Evolutionary conservation across 208 protist genomes (phyloP).

Genomic region (Trypanosoma mega): DNA sequence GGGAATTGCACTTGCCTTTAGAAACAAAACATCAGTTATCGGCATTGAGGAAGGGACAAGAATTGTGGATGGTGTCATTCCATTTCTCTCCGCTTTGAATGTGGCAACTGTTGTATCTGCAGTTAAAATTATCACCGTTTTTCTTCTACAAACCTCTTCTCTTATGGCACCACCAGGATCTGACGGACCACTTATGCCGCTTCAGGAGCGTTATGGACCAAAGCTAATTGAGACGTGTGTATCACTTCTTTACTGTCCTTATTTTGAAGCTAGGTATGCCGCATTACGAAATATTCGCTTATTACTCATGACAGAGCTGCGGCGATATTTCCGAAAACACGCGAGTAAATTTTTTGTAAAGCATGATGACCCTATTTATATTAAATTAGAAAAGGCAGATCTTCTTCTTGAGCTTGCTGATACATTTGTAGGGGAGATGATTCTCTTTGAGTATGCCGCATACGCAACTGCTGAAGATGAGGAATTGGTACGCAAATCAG

Average conservation of each 20-base stretch:
- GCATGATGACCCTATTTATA: conserved; percentile 99
- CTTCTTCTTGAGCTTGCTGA: conserved; percentile 95
- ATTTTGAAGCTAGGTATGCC: conserved; percentile 97
- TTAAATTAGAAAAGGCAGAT: conserved; percentile 99
- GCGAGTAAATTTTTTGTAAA: conserved; percentile 97
- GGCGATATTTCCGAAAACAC: conserved; percentile 61
- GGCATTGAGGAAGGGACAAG: conserved; percentile 1
- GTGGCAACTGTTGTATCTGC: conserved; percentile 94
- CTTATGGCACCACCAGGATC: neutral
- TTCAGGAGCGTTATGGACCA: conserved; percentile 49
- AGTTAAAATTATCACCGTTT: conserved; percentile 84
- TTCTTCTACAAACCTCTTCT: conserved; percentile 44
- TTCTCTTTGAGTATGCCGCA: conserved; percentile 94
- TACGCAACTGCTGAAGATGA: conserved; percentile 95
- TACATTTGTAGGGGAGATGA: conserved; percentile 83
- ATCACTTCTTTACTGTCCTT: conserved; percentile 63
- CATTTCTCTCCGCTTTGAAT: conserved; percentile 95
- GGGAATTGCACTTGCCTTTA: conserved; percentile 71
- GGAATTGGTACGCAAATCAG: conserved; percentile 95
- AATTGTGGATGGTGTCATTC: conserved; percentile 71
- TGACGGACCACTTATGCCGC: conserved; percentile 12
- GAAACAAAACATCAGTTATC: neutral
- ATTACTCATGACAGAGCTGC: conserved; percentile 90
- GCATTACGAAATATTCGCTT: conserved; percentile 97
- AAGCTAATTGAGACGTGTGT: conserved; percentile 92